A percentile compares a stretch with the other conserved stretches of the same genome.
Conservation (phyloP, 305 asterid species). For the Plantago rigida region DNA sequence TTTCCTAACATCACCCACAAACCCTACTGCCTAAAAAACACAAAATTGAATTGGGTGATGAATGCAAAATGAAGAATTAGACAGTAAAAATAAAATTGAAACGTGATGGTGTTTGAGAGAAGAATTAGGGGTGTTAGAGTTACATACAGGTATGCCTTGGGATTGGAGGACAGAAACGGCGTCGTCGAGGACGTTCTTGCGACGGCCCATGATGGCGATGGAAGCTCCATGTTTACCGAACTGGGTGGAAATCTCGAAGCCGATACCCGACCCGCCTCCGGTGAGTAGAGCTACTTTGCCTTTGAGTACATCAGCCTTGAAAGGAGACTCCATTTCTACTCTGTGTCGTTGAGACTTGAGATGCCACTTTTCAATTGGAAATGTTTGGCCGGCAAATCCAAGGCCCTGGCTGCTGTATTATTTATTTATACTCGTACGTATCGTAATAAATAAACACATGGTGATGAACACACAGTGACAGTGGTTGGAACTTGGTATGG, state of each 20-base stretch:
- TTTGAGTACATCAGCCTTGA: conserved; percentile 49
- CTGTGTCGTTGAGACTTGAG: too few relatives aligned
- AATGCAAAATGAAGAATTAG: too few relatives aligned
- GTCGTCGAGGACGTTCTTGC: conserved; percentile 50
- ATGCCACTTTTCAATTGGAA: too few relatives aligned
- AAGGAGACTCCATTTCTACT: conserved; percentile 58
- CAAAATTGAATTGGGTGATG: background rate
- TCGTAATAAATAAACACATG: too few relatives aligned
- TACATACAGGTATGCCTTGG: conserved; percentile 52
- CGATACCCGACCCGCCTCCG: conserved; percentile 93
- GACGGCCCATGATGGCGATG: conserved; percentile 86
- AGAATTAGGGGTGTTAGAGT: too few relatives aligned
- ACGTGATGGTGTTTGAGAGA: too few relatives aligned
- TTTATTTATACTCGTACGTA: too few relatives aligned
- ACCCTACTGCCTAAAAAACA: conserved; percentile 9
- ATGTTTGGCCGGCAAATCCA: too few relatives aligned
- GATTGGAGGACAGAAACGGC: conserved; percentile 62
- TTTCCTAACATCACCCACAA: conserved; percentile 33
- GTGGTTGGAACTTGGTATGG: too few relatives aligned
- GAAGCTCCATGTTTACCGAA: conserved; percentile 87
- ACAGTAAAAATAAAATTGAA: too few relatives aligned
- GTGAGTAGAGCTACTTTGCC: conserved; percentile 80
- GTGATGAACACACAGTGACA: too few relatives aligned
- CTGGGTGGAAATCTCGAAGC: conserved; percentile 61
- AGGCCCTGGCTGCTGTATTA: too few relatives aligned